phyloP scores from a whole-genome alignment of 495 filamentous ascomycete genomes.

The Umbilicaria muhlenbergii region DNA sequence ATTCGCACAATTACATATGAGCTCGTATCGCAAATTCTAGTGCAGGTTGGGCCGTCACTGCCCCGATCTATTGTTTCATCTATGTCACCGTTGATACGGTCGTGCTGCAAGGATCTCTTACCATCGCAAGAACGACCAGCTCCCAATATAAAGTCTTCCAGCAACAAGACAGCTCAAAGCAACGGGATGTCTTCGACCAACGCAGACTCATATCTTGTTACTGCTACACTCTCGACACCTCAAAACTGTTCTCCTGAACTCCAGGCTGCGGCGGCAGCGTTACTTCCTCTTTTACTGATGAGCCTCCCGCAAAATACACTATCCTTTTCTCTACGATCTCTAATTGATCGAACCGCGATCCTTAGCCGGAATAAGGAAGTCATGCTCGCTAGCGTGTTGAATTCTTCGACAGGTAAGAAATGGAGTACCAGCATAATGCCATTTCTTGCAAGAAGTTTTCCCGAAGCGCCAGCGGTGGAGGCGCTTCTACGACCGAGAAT shows the following conservation, averaged over 20 bases:
- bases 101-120: conserved; percentile 49
- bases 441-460: conserved; percentile 46
- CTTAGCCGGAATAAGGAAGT: conserved; percentile 45
- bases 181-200: conserved; percentile 29
- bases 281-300: conserved; percentile 47
- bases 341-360: conserved; percentile 67
- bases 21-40: conserved; percentile 38
- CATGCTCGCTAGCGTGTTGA: conserved; percentile 65
- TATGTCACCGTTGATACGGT: conserved; percentile 37
- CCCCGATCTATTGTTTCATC: conserved; percentile 43
- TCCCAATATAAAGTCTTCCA: conserved; percentile 9
- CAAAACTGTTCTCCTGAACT: conserved; percentile 17
- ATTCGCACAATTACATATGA: conserved; percentile 46
- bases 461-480: conserved; percentile 49
- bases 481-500: conserved; percentile 52
- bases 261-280: conserved; percentile 30
- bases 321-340: conserved; percentile 43
- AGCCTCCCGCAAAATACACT: conserved; percentile 45
- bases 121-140: conserved; percentile 22
- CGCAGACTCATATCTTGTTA: conserved; percentile 36
- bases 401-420: conserved; percentile 46
- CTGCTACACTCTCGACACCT: conserved; percentile 1
- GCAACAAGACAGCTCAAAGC: conserved; percentile 18
- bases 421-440: conserved; percentile 58
- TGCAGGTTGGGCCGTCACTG: conserved; percentile 44